These are phyloP conservation scores for Penicillium parvum DNA, from an alignment of 495 filamentous ascomycete genomes.

Conservation along the genomic window DNA sequence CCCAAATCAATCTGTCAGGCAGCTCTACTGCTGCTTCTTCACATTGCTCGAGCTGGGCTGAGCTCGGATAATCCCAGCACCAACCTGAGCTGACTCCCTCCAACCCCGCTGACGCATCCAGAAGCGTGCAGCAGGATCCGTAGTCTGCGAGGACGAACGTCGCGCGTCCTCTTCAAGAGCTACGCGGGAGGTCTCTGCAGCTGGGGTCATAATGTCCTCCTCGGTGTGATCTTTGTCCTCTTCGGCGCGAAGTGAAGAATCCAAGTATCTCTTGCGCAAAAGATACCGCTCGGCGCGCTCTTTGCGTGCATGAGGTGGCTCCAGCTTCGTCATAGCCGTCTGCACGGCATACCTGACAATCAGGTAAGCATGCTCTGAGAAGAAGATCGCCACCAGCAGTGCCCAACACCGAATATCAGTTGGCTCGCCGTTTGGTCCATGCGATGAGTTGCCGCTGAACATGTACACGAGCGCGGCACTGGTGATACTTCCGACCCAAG, in stretches of 20 bases:
- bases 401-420: constrained; percentile 73
- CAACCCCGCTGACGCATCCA: constrained; percentile 65
- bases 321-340: constrained; percentile 68
- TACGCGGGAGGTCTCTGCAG: constrained; percentile 36
- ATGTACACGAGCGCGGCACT: constrained; percentile 82
- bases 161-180: constrained; percentile 67
- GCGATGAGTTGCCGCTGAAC: constrained; percentile 60
- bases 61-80: constrained; percentile 51
- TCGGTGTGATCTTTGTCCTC: constrained; percentile 26
- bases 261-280: constrained; percentile 67
- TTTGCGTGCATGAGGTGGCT: constrained; percentile 77
- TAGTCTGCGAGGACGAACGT: constrained; percentile 43
- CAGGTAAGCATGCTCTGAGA: constrained; percentile 85
- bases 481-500: constrained; percentile 88
- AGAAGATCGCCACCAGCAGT: constrained; percentile 76
- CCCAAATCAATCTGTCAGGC: not conserved
- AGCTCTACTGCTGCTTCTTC: constrained; percentile 56
- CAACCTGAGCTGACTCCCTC: constrained; percentile 56
- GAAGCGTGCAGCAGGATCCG: constrained; percentile 59
- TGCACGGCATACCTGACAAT: constrained; percentile 65
- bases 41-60: constrained; percentile 34
- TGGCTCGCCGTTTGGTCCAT: constrained; percentile 52
- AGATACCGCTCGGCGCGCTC: constrained; percentile 71
- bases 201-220: constrained; percentile 13
- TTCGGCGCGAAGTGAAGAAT: constrained; percentile 37